Evolutionary conservation across 1,284 basidiomycete species (phyloP), one percentile per base, ranked within the genome.

Genomic region (Leccinum solheimii): DNA sequence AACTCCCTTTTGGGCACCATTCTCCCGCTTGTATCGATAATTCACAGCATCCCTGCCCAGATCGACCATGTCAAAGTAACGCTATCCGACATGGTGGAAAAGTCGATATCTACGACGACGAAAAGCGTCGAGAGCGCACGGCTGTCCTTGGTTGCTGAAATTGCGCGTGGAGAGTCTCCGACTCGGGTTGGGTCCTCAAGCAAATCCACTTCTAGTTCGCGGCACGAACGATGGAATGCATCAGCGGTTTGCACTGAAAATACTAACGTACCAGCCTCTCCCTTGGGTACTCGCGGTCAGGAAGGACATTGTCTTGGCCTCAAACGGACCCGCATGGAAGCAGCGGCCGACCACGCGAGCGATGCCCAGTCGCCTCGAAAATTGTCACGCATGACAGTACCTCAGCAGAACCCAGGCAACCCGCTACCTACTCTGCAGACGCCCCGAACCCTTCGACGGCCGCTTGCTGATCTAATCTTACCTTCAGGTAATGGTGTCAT

Each of bases 21-120:
- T 3, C 64, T 81, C 0, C 86, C 88, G 5, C 69, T 90, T 10
- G 70, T 86, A 7, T 85, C 87, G 21, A 73, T 86, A 10, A 63
- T 88, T 6, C 85, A 88, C 58, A 76, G 81, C 8, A 64, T 89
- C 27, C 82, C 86, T 2, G 69, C 82, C 0, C 83, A 87, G 63
- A 78, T 88, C 56, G 83, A 87, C 14, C 69, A 68, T 30, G 61
- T 67, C 61, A 75, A 67, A 60, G 19, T 49, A 3, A 36, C 56
- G 11, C 23, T 74, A 3, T 59, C 64, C 0, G 68, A 72, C 23
- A 57, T 59, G 56, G 61, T 72, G 16, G 57, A 60, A 1, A 61
- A 58, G 32, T 69, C 61, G 11, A 57, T 67, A n/a, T 63, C 65
- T n/a, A 61, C 61, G 30, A 55, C 72, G 59, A 64, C 62, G 9